Evolutionary conservation across 306 rosid genomes (phyloP).

Genomic region (Prosopis cineraria): DNA sequence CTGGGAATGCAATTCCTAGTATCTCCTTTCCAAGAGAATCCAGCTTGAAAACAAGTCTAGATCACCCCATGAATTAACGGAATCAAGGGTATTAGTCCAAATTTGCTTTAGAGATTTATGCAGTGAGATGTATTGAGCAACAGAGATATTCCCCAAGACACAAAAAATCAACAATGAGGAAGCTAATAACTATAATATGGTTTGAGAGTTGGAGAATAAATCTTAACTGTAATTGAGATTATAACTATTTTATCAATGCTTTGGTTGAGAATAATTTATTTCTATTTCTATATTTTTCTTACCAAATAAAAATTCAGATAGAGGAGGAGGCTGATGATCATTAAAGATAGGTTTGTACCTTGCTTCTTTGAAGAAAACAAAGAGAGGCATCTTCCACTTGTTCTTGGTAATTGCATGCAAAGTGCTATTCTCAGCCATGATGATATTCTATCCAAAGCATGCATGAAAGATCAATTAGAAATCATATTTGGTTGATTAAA

Average conservation of each 20-base stretch:
- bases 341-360: conserved; percentile 44
- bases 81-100: conserved; percentile 4
- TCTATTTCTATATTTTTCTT: neutral
- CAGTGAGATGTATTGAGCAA: neutral
- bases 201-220: neutral
- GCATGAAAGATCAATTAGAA: too few relatives aligned
- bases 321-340: neutral
- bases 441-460: conserved; percentile 13
- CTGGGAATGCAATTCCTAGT: conserved; percentile 78
- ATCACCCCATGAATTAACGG: conserved; percentile 1
- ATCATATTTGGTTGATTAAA: too few relatives aligned
- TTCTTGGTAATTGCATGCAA: conserved; percentile 27
- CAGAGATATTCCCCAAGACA: neutral
- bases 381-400: conserved; percentile 57
- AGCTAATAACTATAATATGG: neutral
- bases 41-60: conserved; percentile 69
- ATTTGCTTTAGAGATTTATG: too few relatives aligned
- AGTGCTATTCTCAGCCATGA: conserved; percentile 48
- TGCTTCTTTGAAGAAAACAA: conserved; percentile 77
- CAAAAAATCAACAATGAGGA: neutral
- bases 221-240: neutral
- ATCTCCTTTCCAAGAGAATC: conserved; percentile 74
- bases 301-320: neutral
- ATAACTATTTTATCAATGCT: neutral
- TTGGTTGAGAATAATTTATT: neutral